These are phyloP conservation scores for Curvularia lunata DNA, from an alignment of 2,329 filamentous ascomycete genomes.

Conservation along the genomic window DNA sequence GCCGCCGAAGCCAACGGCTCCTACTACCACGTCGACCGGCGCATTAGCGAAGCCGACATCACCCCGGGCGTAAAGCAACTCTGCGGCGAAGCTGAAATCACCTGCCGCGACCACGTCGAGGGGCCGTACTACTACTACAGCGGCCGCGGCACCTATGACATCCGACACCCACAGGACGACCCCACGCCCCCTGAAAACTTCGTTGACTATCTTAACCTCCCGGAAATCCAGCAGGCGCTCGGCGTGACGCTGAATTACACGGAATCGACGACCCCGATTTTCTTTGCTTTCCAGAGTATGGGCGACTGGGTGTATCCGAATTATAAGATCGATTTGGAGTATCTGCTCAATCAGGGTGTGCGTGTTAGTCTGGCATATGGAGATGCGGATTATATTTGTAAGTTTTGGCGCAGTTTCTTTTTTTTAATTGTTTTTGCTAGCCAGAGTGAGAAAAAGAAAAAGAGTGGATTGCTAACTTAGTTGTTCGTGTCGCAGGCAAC, in stretches of 20 bases:
- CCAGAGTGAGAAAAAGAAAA: background rate
- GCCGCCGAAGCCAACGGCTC: slow-evolving; percentile 46
- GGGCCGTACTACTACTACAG: slow-evolving; percentile 61
- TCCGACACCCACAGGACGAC: slow-evolving; percentile 58
- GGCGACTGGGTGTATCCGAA: slow-evolving; percentile 66
- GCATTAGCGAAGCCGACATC: slow-evolving; percentile 36
- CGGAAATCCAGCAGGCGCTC: slow-evolving; percentile 63
- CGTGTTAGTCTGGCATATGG: slow-evolving; percentile 47
- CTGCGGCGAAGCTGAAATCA: slow-evolving; percentile 62
- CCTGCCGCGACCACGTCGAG: slow-evolving; percentile 65
- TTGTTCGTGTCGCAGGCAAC: slow-evolving; percentile 31
- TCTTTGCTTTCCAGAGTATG: slow-evolving; percentile 59
- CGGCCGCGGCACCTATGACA: slow-evolving; percentile 61
- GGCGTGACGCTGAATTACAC: slow-evolving; percentile 69
- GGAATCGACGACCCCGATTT: slow-evolving; percentile 55
- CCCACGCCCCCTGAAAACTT: slow-evolving; percentile 61
- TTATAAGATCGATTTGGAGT: slow-evolving; percentile 54
- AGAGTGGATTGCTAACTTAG: background rate
- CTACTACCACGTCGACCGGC: slow-evolving; percentile 27
- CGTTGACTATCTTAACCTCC: slow-evolving; percentile 65
- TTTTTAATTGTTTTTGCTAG: background rate
- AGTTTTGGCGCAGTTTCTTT: slow-evolving; percentile 13
- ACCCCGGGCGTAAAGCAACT: slow-evolving; percentile 40
- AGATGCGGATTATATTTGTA: slow-evolving; percentile 50
- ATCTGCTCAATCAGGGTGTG: slow-evolving; percentile 51